These are phyloP conservation scores for Sporothrix pseudoabietina DNA, from an alignment of 2,329 filamentous ascomycete species.

Conservation along the genomic window DNA sequence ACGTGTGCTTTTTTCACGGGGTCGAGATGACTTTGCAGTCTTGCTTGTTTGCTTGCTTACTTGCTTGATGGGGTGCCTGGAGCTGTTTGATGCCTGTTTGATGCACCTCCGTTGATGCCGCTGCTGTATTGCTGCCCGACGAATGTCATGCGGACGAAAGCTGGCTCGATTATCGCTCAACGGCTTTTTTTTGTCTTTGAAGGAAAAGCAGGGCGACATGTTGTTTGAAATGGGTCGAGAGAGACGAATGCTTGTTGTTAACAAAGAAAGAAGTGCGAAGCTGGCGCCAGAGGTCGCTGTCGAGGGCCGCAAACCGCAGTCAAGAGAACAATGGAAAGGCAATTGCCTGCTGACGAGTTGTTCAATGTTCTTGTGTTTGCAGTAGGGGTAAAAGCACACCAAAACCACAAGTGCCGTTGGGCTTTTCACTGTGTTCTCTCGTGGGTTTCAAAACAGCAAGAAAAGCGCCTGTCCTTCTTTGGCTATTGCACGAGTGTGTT, in stretches of 20 bases:
- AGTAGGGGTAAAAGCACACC: neutral
- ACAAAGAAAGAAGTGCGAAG: neutral
- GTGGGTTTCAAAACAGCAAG: no score
- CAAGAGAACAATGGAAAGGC: neutral
- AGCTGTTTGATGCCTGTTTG: slow-evolving; percentile 17
- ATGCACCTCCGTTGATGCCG: neutral
- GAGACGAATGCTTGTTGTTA: neutral
- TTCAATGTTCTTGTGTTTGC: no score
- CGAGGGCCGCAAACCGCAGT: no score
- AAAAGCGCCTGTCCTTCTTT: neutral
- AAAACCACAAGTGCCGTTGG: neutral
- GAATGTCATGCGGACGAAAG: neutral
- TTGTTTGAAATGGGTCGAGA: neutral
- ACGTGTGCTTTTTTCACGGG: neutral
- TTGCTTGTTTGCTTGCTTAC: neutral
- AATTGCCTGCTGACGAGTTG: neutral
- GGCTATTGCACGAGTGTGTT: neutral
- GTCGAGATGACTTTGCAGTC: neutral
- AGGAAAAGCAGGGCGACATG: neutral
- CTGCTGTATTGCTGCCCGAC: slow-evolving; percentile 26
- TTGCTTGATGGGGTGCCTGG: neutral
- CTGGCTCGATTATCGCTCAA: slow-evolving; percentile 13
- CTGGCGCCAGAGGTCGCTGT: neutral
- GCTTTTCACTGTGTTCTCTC: neutral
- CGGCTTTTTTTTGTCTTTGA: neutral